Evolutionary conservation across 768 basidiomycete species (phyloP), one percentile per base, ranked within the genome.

Genomic region (Agaricus subrufescens): DNA sequence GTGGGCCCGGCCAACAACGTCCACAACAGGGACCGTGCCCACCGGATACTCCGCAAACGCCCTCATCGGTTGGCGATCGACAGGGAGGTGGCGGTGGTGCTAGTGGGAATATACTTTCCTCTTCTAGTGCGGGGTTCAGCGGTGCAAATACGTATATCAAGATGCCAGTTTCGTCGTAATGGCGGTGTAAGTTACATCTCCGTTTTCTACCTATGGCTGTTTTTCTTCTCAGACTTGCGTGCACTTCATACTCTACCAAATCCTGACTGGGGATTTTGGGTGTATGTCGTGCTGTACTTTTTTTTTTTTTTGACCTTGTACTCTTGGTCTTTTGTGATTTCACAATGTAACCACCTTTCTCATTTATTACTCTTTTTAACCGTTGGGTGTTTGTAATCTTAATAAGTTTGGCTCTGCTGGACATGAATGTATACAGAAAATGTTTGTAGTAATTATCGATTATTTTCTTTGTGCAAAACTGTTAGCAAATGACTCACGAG

Each of bases 111-210:
- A 54, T 57, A 39, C 42, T 57, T 26, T 46, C 52, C 23, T 53
- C 62, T 49, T 55, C 44, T 55, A 50, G 15, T 53, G 59, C 50
- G 29, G 57, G 50, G 57, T 72, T 59, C 54, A 59, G 58, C n/a
- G 67, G 64, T 40, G 64, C 69, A 34, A 34, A 34, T 61, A 63
- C 52, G 31, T 75, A 70, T 60, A 58, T 73, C 59, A 75, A 75
- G 62, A 67, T 69, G 51, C 64, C 66, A 37, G 69, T 67, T 57
- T 74, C 74, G 12, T 70, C 74, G 65, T 75, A 68, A 53, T 30
- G 47, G 49, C 38, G 31, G 49, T 40, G 27, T 51, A 30, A 10
- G n/a, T 53, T 7, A 9, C 39, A 30, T 14, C 11, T 5, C 25
- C 25, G 8, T 14, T 44, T 39, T 53, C 42, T 27, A 4, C 19